Base-by-base conservation (phyloP, 2,329 filamentous ascomycete genomes). In the Fusarium kyushuense region DNA sequence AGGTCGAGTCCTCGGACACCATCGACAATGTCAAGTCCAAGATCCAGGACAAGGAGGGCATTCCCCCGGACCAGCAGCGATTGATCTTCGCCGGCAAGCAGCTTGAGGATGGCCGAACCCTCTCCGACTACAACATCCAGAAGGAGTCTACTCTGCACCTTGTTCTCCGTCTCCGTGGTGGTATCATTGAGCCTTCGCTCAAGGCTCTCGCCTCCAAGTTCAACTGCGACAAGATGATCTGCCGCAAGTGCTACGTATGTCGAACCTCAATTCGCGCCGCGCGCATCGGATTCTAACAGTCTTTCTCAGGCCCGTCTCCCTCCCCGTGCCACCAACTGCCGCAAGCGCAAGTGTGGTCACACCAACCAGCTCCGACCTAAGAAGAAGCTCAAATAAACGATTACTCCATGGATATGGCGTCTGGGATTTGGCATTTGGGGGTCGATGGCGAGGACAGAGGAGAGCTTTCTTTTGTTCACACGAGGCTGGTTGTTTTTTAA, bases 191-290 rank as follows among this genome's bases (percentile, higher is more conserved):
- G 90, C 96, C 96, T 78, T 97, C 94, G 79, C 91, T 98, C 79
- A 98, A 98, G 91, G 95, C 93, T 76, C 91, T 98, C 73, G 95
- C 95, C 81, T 94, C 91, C 88, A 97, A 97, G 90, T 98, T 96
- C 90, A 98, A 99, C 92, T 98, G 95, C 92, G 96, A 98, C 77
- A 97, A 97, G 92, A 95, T 95, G 92, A 97, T 98, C 86, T 98
- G 96, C 93, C 95, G 96, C 89, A 98, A 99, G 92, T 99, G 96
- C 92, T 98, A 98, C 86, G 93, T 96, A 90, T 78, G 92, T 90
- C 41, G 13, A 54, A 12, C 30, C 21, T 36, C 32, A 12, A 16
- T 25, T 58, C 12, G 17, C 19, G n/a, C 46, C n/a, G 21, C 21
- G 23, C 45, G 13, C 43, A 42, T 11, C 32, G 16, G 40, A 49